Evolutionary conservation across 163 green algal genomes (phyloP).

Genomic region (Chlamydomonas reinhardtii): DNA sequence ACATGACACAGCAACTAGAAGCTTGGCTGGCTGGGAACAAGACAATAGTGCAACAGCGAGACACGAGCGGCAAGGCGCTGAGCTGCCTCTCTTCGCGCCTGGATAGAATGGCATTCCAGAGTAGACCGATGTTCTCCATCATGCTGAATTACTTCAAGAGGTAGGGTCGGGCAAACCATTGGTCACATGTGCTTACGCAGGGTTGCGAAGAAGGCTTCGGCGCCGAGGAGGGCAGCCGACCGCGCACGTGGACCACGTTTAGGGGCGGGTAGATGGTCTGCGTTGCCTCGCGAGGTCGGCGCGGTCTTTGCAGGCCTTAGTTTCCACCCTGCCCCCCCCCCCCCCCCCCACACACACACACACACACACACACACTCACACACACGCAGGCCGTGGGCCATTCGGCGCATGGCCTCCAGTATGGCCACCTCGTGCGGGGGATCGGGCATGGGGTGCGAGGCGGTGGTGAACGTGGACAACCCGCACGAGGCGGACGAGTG

Average conservation of each 20-base stretch:
- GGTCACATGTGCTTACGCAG: background rate
- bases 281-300: too few species aligned
- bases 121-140: background rate
- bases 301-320: too few species aligned
- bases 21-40: background rate
- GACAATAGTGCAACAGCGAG: background rate
- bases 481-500: constrained; percentile 11
- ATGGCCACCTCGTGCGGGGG: background rate
- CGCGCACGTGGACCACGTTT: too few species aligned
- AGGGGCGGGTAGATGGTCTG: too few species aligned
- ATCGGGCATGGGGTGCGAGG: constrained; percentile 13
- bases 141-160: constrained; percentile 25
- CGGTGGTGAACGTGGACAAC: constrained; percentile 58
- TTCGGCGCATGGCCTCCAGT: background rate
- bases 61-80: background rate
- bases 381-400: background rate
- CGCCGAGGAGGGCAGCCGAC: background rate
- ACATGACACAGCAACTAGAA: background rate
- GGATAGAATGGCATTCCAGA: background rate
- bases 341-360: too few species aligned
- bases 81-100: background rate
- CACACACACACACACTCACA: too few species aligned
- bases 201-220: too few species aligned
- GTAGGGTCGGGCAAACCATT: background rate
- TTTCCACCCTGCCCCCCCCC: too few species aligned